Conservation (phyloP, 371 early-diverging fungal genomes). For the Mortierella sp. region DNA sequence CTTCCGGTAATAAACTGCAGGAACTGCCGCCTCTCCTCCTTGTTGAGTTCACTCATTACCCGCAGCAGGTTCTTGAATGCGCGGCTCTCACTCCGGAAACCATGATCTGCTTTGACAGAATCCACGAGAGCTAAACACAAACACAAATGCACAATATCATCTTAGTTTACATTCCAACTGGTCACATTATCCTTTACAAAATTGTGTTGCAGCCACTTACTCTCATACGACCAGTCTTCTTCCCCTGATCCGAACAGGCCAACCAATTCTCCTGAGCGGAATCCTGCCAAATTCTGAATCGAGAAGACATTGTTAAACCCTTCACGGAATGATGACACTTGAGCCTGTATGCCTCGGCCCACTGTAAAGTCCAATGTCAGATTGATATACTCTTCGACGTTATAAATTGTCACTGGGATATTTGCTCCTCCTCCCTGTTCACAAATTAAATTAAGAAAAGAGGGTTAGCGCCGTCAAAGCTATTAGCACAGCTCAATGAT, state of each 20-base stretch:
- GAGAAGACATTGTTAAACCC: slow-evolving; percentile 89
- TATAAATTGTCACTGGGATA: slow-evolving; percentile 78
- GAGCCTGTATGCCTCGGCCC: slow-evolving; percentile 79
- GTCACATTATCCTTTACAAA: not conserved
- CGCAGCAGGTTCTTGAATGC: slow-evolving; percentile 74
- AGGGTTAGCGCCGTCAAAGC: no score
- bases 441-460: not conserved
- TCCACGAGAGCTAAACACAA: slow-evolving; percentile 68
- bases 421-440: slow-evolving; percentile 67
- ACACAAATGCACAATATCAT: slow-evolving; percentile 11
- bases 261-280: slow-evolving; percentile 81
- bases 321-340: slow-evolving; percentile 79
- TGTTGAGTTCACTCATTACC: slow-evolving; percentile 75
- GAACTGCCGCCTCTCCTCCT: slow-evolving; percentile 80
- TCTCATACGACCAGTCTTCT: slow-evolving; percentile 87
- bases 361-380: slow-evolving; percentile 74
- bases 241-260: slow-evolving; percentile 73
- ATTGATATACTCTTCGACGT: slow-evolving; percentile 82
- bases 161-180: not conserved
- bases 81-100: slow-evolving; percentile 81
- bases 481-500: not conserved
- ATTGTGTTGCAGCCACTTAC: slow-evolving; percentile 56
- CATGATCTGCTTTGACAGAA: slow-evolving; percentile 89
- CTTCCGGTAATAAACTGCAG: slow-evolving; percentile 93
- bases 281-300: slow-evolving; percentile 73